Evolutionary conservation across 164 flowering plant species (phyloP), one percentile per base, ranked within the genome.

Genomic region (Aristolochia contorta): DNA sequence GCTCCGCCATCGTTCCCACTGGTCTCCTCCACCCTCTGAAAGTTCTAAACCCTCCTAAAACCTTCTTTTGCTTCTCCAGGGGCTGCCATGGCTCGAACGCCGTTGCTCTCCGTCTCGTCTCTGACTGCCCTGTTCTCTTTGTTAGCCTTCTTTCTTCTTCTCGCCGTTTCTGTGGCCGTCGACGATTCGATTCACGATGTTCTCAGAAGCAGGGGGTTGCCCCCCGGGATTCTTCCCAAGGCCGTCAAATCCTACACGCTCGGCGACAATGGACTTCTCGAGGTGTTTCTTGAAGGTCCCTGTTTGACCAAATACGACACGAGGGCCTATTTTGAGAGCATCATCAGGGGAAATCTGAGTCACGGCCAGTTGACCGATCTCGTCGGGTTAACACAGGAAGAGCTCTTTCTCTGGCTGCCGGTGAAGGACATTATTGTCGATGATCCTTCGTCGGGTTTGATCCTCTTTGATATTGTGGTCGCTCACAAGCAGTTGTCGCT

Each of bases 321-420:
- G 63, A 72, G 86, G 68, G 92, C 86, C 0, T 73, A 60, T 32
- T 87, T 78, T 54, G 97, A 90, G 1, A 80, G 79, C 22, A 82
- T 81, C 2, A 72, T 90, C 0, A 80, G 66, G 27, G 97, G 85
- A 4, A 90, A 90, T 64, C 81, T 90, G 32, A 90, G 79, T 65
- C 82, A 84, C 57, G 91, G 93, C 0, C 77, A 79, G 53, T 79
- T 91, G 23, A 70, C 67, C 1, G 93, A 85, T 0, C 78, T 91
- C 8, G 75, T 59, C 27, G 97, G 97, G 3, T 65, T 91, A 37
- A 65, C 81, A 3, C 96, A 87, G 58, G 89, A 87, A 69, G 97
- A 91, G 71, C 89, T 91, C 43, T 91, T 91, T 50, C 62, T 91
- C 0, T 91, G 97, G 97, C 65, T 91, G 4, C 97, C 96, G 0